These are phyloP conservation scores for Pseudogymnoascus sp. DNA, from an alignment of 2,329 filamentous ascomycete genomes.

Conservation along the genomic window DNA sequence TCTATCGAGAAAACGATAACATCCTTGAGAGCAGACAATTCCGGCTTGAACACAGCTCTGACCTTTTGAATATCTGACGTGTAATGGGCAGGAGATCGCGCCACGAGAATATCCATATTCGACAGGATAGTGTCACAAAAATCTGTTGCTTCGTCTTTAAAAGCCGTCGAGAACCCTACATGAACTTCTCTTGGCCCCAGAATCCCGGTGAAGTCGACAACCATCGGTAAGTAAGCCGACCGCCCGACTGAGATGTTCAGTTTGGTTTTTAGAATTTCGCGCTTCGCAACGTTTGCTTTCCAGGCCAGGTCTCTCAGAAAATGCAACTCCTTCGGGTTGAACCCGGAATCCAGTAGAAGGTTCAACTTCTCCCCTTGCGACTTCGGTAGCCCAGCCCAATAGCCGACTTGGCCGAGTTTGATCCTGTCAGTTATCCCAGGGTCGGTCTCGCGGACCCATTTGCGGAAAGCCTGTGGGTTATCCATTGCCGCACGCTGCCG, in stretches of 20 bases:
- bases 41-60: conserved; percentile 47
- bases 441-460: conserved; percentile 45
- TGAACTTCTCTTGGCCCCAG: conserved; percentile 61
- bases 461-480: conserved; percentile 42
- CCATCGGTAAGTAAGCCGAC: conserved; percentile 59
- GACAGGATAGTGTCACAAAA: conserved; percentile 49
- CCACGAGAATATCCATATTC: conserved; percentile 56
- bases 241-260: conserved; percentile 54
- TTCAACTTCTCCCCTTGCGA: conserved; percentile 42
- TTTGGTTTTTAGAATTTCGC: conserved; percentile 38
- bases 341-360: conserved; percentile 53
- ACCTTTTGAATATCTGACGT: conserved; percentile 68
- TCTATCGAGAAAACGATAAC: conserved; percentile 69
- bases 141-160: conserved; percentile 45
- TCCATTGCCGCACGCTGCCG: conserved; percentile 45
- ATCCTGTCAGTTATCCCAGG: conserved; percentile 33
- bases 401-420: conserved; percentile 19
- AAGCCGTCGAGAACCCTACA: conserved; percentile 57
- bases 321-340: conserved; percentile 41
- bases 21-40: conserved; percentile 64
- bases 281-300: conserved; percentile 17
- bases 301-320: conserved; percentile 42
- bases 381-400: conserved; percentile 19
- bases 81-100: conserved; percentile 62
- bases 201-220: conserved; percentile 57